Evolutionary conservation across 345 rosid genomes (phyloP).

Genomic region (Murraya paniculata): DNA sequence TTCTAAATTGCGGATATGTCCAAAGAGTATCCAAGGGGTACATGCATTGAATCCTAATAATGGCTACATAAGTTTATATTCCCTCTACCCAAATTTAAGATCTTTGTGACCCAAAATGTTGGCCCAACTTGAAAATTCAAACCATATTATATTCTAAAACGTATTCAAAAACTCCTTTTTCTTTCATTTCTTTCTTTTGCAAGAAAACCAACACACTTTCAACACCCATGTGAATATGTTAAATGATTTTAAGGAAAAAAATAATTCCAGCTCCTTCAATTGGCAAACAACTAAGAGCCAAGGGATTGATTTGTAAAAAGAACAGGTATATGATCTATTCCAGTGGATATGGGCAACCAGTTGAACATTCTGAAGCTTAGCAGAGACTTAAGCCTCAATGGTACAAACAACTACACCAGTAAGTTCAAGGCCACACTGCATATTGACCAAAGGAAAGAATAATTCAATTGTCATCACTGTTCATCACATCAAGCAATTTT

Average conservation of each 20-base stretch:
- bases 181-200: neutral
- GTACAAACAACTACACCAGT: neutral
- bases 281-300: neutral
- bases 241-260: neutral
- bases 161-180: neutral
- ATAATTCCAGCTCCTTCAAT: neutral
- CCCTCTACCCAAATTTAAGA: neutral
- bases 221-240: neutral
- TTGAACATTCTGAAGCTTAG: neutral
- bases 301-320: neutral
- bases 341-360: neutral
- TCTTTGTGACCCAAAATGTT: neutral
- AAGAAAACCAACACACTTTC: neutral
- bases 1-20: neutral
- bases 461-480: neutral
- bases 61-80: neutral
- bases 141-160: neutral
- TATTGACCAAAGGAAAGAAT: neutral
- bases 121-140: neutral
- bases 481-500: slow-evolving; percentile 1
- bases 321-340: neutral
- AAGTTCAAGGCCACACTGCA: slow-evolving; percentile 1
- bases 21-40: neutral
- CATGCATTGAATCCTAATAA: neutral
- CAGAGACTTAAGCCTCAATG: neutral